These are phyloP conservation scores for Pythium insidiosum DNA, from an alignment of 352 stramenopile species.

Conservation along the genomic window DNA sequence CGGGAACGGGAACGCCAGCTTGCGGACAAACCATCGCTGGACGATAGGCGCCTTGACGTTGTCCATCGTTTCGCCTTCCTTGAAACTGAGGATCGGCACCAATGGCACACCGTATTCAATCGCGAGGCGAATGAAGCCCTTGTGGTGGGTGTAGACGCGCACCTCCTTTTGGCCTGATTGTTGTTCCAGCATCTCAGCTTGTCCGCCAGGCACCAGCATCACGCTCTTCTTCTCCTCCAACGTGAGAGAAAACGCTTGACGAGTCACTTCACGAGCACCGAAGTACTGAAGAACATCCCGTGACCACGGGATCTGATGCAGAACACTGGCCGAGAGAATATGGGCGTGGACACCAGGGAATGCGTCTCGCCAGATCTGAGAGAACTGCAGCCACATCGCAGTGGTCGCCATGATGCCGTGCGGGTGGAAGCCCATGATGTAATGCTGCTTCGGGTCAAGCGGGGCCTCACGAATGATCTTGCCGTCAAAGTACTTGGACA, in stretches of 20 bases:
- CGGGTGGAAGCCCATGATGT: conserved; percentile 72
- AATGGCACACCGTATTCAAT: conserved; percentile 68
- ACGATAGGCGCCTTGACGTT: conserved; percentile 66
- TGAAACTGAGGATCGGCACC: conserved; percentile 74
- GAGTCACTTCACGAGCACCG: conserved; percentile 65
- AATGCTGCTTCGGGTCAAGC: conserved; percentile 50
- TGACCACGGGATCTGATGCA: conserved; percentile 73
- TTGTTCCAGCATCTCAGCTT: conserved; percentile 79
- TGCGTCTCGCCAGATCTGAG: conserved; percentile 43
- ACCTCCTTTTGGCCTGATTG: conserved; percentile 47
- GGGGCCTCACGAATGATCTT: conserved; percentile 46
- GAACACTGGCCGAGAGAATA: conserved; percentile 65
- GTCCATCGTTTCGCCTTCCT: conserved; percentile 78
- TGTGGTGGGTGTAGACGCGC: conserved; percentile 68
- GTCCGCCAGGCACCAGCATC: conserved; percentile 67
- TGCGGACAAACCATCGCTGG: conserved; percentile 75
- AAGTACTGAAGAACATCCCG: conserved; percentile 74
- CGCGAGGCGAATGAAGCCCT: conserved; percentile 72
- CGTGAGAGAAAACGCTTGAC: conserved; percentile 39
- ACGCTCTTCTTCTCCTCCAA: conserved; percentile 55
- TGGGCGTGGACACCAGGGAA: conserved; percentile 63
- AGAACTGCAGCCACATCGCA: conserved; percentile 77
- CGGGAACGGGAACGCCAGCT: conserved; percentile 70
- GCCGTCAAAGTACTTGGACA: conserved; percentile 59
- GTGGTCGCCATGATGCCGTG: conserved; percentile 75